These are phyloP conservation scores for Lentithecium fluviatile DNA, from an alignment of 495 filamentous ascomycete species.

Conservation along the genomic window DNA sequence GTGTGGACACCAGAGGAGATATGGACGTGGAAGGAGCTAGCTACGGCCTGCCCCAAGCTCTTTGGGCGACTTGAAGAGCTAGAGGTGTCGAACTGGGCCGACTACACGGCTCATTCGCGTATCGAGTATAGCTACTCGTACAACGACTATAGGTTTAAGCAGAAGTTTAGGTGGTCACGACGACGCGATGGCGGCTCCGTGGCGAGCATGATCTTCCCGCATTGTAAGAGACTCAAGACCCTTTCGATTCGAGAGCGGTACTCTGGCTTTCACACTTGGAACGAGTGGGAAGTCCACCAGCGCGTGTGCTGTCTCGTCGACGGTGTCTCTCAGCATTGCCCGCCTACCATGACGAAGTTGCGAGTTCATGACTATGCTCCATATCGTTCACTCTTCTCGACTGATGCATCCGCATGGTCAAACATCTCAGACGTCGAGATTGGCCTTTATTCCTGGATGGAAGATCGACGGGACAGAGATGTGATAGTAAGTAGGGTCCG, in stretches of 20 bases:
- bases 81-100: constrained; percentile 31
- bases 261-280: constrained; percentile 28
- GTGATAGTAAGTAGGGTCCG: constrained; percentile 5
- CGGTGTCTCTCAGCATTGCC: constrained; percentile 19
- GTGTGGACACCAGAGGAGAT: constrained; percentile 32
- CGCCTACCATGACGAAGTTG: constrained; percentile 25
- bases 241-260: constrained; percentile 24
- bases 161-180: constrained; percentile 25
- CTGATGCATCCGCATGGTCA: constrained; percentile 13
- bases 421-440: constrained; percentile 24
- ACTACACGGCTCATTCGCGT: constrained; percentile 29
- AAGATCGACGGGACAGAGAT: constrained; percentile 27
- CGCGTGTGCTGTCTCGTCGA: constrained; percentile 32
- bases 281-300: constrained; percentile 33
- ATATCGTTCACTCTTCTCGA: constrained; percentile 25
- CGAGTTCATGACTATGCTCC: constrained; percentile 31
- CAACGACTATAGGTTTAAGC: constrained; percentile 32
- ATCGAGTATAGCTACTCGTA: constrained; percentile 31
- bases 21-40: constrained; percentile 31
- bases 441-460: constrained; percentile 28
- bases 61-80: constrained; percentile 28
- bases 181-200: constrained; percentile 30
- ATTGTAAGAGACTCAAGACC: constrained; percentile 29
- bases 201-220: constrained; percentile 29
- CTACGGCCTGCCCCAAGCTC: constrained; percentile 22